Evolutionary conservation across 371 early-diverging fungal genomes (phyloP), one percentile per base, ranked within the genome.

Genomic region (Zychaea mexicana): DNA sequence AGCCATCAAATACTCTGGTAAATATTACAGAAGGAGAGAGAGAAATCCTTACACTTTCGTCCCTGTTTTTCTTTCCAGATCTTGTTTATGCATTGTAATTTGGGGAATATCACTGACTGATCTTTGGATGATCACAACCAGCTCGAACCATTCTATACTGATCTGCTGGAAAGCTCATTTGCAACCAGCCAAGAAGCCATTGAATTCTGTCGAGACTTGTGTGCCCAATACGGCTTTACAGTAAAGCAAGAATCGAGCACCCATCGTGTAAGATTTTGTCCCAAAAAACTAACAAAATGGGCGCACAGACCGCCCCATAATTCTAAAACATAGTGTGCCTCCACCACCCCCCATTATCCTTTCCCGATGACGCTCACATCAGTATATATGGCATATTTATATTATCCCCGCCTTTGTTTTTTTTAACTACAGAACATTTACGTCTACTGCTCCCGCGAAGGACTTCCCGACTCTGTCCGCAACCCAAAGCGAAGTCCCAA

Each of bases 201-300:
- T 39, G 64, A 72, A 27, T 78, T 75, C 47, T 88, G 88, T 58
- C 79, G 88, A 38, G 74, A 79, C 47, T 60, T 88, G 26, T 84
- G 85, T 32, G 81, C 83, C 19, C 78, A 79, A 62, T 82, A 79
- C 66, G 88, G 88, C 17, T 88, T 88, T 49, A 88, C 86, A 17
- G 85, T 88, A 24, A 88, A 88, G 68, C 88, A 88, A 68, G 88
- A 88, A 73, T 83, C 85, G 30, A 86, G 86, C 42, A 84, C 86
- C 19, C 86, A 84, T 66, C 85, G 85, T 77, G 88, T 85, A 80
- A 64, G 71, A 65, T 24, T 17, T n/a, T n/a, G 2, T 38, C 21
- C 32, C 32, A 19, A 49, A 5, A 49, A 2, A 49, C 49, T 9
- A 19, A 6, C 49, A 49, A 17, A 45, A 10, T 12, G n/a, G n/a